Evolutionary conservation across 2,329 filamentous ascomycete genomes (phyloP).

Genomic region (Penicillium vulpinum): DNA sequence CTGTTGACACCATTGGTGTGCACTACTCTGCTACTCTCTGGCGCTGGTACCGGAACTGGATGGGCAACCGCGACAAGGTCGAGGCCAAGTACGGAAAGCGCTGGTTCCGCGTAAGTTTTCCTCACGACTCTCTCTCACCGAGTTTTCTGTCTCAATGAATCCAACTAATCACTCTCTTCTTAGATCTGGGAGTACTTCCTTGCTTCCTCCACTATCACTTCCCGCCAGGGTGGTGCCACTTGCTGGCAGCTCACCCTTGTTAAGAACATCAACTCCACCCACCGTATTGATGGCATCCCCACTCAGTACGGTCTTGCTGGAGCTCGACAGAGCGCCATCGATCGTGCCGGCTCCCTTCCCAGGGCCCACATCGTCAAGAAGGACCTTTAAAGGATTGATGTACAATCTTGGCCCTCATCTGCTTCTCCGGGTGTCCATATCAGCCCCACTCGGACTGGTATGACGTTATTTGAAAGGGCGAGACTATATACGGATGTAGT

Average conservation of each 20-base stretch:
- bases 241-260: conserved; percentile 85
- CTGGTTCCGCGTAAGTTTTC: conserved; percentile 70
- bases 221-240: conserved; percentile 78
- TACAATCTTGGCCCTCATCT: not conserved
- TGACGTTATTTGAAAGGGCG: not conserved
- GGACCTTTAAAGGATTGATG: conserved; percentile 23
- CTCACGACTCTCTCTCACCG: not conserved
- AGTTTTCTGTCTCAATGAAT: not conserved
- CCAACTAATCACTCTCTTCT: not conserved
- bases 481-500: conserved; percentile 1
- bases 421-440: not conserved
- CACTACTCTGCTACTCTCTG: conserved; percentile 97
- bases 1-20: conserved; percentile 87
- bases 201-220: conserved; percentile 78
- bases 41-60: conserved; percentile 99
- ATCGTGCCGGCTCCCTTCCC: conserved; percentile 36
- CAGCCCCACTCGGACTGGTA: not conserved
- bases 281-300: conserved; percentile 73
- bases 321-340: conserved; percentile 56
- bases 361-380: conserved; percentile 38
- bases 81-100: conserved; percentile 90
- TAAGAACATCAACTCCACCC: conserved; percentile 87
- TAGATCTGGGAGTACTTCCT: conserved; percentile 88
- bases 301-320: conserved; percentile 69
- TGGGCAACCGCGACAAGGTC: conserved; percentile 89